phyloP scores from a whole-genome alignment of 192 early-diverging fungal genomes.

The Umbelopsis ramanniana region DNA sequence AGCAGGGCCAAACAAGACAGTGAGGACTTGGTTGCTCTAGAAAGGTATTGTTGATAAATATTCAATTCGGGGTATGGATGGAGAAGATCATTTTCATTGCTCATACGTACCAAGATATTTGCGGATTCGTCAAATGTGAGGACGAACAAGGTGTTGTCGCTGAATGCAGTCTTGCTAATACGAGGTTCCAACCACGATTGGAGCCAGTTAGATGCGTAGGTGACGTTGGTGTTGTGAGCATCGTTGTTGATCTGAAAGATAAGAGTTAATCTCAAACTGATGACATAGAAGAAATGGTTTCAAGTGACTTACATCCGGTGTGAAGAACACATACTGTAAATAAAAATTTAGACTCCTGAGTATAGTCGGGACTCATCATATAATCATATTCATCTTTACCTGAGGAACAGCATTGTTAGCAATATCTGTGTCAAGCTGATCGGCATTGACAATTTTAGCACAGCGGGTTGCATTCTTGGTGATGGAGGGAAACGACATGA shows the following conservation, averaged over 20 bases:
- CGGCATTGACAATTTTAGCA: constrained; percentile 62
- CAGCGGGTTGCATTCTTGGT: constrained; percentile 57
- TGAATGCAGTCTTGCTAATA: constrained; percentile 52
- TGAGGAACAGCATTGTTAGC: constrained; percentile 50
- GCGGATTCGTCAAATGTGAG: constrained; percentile 40
- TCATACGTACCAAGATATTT: not conserved
- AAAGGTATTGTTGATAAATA: not conserved
- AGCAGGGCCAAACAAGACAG: constrained; percentile 47
- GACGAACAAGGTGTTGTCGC: constrained; percentile 49
- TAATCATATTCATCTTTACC: not conserved
- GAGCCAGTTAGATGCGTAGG: constrained; percentile 53
- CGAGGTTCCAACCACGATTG: constrained; percentile 56
- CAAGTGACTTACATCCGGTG: constrained; percentile 32
- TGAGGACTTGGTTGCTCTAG: constrained; percentile 33
- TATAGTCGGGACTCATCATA: no score
- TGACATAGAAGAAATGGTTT: not conserved
- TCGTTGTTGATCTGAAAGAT: constrained; percentile 54
- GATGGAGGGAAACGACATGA: constrained; percentile 63
- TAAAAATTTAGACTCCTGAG: not conserved
- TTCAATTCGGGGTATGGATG: not conserved
- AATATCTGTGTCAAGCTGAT: constrained; percentile 60
- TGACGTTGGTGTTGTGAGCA: constrained; percentile 55
- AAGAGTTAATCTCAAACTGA: not conserved
- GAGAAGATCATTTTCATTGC: not conserved
- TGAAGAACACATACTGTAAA: constrained; percentile 55